phyloP scores from a whole-genome alignment of 768 basidiomycete species.

The Phylloporus arenicola region DNA sequence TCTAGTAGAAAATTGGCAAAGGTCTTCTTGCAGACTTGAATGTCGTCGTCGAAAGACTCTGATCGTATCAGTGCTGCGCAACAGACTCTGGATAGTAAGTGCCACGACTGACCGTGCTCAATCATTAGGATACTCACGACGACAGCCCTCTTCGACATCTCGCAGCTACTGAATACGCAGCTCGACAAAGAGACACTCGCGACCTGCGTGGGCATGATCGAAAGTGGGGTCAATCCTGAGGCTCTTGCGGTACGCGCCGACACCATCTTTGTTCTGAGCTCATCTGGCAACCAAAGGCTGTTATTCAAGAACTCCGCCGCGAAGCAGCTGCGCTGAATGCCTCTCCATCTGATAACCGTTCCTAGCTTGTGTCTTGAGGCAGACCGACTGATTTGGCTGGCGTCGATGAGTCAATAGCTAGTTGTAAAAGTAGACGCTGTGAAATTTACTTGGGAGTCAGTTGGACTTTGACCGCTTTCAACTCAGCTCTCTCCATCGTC shows the following conservation, averaged over 20 bases:
- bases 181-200: constrained; percentile 90
- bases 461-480: neutral
- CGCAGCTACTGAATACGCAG: constrained; percentile 80
- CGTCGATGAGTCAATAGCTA: constrained; percentile 8
- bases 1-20: neutral
- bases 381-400: constrained; percentile 17
- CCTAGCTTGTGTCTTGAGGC: too few species aligned
- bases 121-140: constrained; percentile 6
- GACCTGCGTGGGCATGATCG: constrained; percentile 88
- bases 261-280: neutral
- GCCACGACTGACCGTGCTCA: neutral
- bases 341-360: constrained; percentile 24
- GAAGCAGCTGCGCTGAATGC: constrained; percentile 48
- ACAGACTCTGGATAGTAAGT: constrained; percentile 67
- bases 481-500: neutral
- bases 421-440: constrained; percentile 4
- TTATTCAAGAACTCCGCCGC: constrained; percentile 76
- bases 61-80: constrained; percentile 61
- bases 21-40: neutral
- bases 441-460: constrained; percentile 9
- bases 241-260: constrained; percentile 68
- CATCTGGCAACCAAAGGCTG: constrained; percentile 46
- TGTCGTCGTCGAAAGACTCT: constrained; percentile 46
- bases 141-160: constrained; percentile 79
- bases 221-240: constrained; percentile 88